Evolutionary conservation across 2,329 filamentous ascomycete species (phyloP), one percentile per base, ranked within the genome.

Genomic region (Trichothecium roseum): DNA sequence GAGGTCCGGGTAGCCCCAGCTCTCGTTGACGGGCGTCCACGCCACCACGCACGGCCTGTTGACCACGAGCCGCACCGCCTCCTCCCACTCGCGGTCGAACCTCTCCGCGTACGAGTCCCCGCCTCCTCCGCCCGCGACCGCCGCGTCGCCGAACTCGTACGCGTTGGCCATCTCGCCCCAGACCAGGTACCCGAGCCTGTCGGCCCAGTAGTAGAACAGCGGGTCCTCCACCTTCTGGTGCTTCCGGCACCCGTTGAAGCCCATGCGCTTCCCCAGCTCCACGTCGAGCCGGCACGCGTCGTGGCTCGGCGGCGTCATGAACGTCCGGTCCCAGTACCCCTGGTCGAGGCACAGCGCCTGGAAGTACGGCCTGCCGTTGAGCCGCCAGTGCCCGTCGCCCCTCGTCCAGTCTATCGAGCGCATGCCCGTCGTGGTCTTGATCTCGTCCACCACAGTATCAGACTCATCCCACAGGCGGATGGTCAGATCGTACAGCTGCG

Each of bases 111-210:
- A 79, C 10, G n/a, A n/a, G n/a, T n/a, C n/a, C n/a, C n/a, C n/a
- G n/a, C n/a, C n/a, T n/a, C n/a, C n/a, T n/a, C n/a, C n/a, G n/a
- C n/a, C n/a, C n/a, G n/a, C n/a, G n/a, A n/a, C n/a, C n/a, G n/a
- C n/a, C 20, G 72, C 66, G 5, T 63, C 47, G 42, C 64, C 72
- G 52, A 79, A 81, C 38, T 72, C 64, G 47, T 80, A 82, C 2
- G 72, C 71, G 42, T 77, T 81, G 28, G 72, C 73, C 62, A 78
- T 77, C 50, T 78, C 74, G 17, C 69, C 73, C 74, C 74, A 78
- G 4, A 78, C 72, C 0, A 79, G 59, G 52, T 72, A 78, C 2
- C 74, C 74, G 2, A 78, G 64, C 34, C 59, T 63, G 41, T 78
- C 71, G 2, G 74, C 74, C 67, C 68, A 75, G 59, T 78, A 74